Evolutionary conservation across 2,329 filamentous ascomycete genomes (phyloP).

Genomic region (Fusarium virguliforme): DNA sequence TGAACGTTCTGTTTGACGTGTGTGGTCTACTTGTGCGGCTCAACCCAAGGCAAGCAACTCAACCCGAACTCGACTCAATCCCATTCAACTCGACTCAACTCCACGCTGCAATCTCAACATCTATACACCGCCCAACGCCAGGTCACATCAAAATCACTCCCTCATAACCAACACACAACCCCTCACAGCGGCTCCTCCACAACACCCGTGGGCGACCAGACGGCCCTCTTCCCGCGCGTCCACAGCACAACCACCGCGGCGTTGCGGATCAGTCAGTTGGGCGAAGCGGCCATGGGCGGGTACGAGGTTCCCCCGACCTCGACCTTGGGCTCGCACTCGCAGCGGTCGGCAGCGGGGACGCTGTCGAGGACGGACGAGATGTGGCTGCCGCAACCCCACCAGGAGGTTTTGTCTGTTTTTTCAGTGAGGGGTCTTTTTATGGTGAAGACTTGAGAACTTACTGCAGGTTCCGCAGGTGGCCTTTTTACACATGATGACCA

Average conservation of each 20-base stretch:
- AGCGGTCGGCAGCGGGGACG: constrained; percentile 73
- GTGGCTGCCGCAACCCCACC: constrained; percentile 78
- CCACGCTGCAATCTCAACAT: not conserved
- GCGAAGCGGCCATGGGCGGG: constrained; percentile 72
- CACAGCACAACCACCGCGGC: constrained; percentile 53
- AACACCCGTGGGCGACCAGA: constrained; percentile 53
- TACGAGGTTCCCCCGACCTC: constrained; percentile 74
- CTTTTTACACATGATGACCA: constrained; percentile 74
- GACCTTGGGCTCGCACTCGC: constrained; percentile 76
- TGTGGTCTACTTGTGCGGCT: not conserved
- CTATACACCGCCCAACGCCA: constrained; percentile 18
- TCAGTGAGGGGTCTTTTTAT: not conserved
- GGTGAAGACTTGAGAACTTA: constrained; percentile 59
- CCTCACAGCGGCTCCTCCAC: constrained; percentile 51
- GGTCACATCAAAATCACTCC: not conserved
- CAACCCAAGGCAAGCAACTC: not conserved
- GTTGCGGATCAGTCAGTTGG: constrained; percentile 57
- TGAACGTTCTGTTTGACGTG: not conserved
- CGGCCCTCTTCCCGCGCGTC: constrained; percentile 51
- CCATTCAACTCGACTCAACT: not conserved
- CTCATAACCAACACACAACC: not conserved
- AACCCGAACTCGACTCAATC: not conserved
- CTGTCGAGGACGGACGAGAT: constrained; percentile 74
- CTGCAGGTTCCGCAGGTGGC: constrained; percentile 75
- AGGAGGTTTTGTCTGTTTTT: constrained; percentile 58